Conservation (phyloP, 768 basidiomycete species). For the Tulasnella sp. region DNA sequence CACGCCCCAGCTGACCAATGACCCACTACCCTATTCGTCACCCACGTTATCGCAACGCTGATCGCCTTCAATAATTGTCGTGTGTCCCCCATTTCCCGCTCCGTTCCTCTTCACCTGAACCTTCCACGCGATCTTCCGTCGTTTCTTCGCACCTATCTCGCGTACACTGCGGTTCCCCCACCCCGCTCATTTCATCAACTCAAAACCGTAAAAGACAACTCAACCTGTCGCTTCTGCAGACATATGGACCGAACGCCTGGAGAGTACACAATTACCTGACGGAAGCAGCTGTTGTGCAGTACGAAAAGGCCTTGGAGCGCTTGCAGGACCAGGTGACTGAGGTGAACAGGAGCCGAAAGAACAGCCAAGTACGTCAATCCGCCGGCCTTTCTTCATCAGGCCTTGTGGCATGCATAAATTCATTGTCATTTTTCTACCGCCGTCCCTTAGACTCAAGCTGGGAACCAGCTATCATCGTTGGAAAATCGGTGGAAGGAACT, state of each 20-base stretch:
- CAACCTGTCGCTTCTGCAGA: slow-evolving; percentile 80
- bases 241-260: slow-evolving; percentile 90
- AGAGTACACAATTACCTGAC: slow-evolving; percentile 87
- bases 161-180: slow-evolving; percentile 28
- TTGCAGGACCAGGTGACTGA: slow-evolving; percentile 78
- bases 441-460: slow-evolving; percentile 64
- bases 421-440: slow-evolving; percentile 5
- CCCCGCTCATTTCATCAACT: slow-evolving; percentile 9
- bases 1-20: slow-evolving; percentile 17
- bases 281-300: slow-evolving; percentile 72
- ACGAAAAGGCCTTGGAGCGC: slow-evolving; percentile 74
- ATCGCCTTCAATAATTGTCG: slow-evolving; percentile 23
- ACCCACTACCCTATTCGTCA: background rate
- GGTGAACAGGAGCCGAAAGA: slow-evolving; percentile 87
- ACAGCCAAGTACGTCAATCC: slow-evolving; percentile 63
- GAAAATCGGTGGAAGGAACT: slow-evolving; percentile 94
- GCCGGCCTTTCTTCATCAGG: slow-evolving; percentile 38
- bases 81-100: slow-evolving; percentile 12
- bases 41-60: slow-evolving; percentile 11
- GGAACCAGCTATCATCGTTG: slow-evolving; percentile 75
- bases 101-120: slow-evolving; percentile 11
- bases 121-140: slow-evolving; percentile 23
- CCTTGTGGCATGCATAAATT: background rate
- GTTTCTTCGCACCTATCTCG: slow-evolving; percentile 31
- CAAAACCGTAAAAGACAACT: slow-evolving; percentile 59